Base-by-base conservation (phyloP, 2,329 filamentous ascomycete species). In the Waltergamsia citrina region DNA sequence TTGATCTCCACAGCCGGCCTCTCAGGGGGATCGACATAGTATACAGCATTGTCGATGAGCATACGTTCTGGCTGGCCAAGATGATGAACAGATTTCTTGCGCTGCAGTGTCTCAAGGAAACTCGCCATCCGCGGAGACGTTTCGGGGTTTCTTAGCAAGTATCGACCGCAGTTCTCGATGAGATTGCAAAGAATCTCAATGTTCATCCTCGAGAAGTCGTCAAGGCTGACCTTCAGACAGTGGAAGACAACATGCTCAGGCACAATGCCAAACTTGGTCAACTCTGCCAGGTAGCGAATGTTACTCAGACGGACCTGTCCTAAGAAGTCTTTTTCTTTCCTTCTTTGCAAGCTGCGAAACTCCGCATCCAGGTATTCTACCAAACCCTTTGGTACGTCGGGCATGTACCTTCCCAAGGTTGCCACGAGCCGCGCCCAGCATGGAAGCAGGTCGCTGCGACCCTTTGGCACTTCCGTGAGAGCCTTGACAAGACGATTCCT, bases 231-330 rank as follows among this genome's bases (percentile, higher is more conserved):
- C 57, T 95, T 98, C 47, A 98, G 76, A 53, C 92, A 98, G 52
- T 98, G 92, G 52, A 98, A 98, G 35, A 98, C 93, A 43, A 98
- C 90, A 57, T 98, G 92, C 56, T 98, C 92, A 1, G 93, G 92
- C 7, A 98, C 92, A 21, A 95, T 86, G 21, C 92, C 90, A 51
- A 98, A 98, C 53, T 98, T 98, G 38, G 92, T 98, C 51, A 98
- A 63, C 59, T 98, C 92, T 7, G 92, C 88, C 33, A 98, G 76
- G 54, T 98, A 98, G n/a, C 93, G 85, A 42, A 96, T 88, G 52
- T 96, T 96, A 58, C 84, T 81, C 45, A 93, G 80, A 28, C 92
- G 82, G 32, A 95, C 87, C 57, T 94, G 90, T 1, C 90, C 90
- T 1, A 96, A 68, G 41, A 98, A 95, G 47, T 98, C 93, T 53